Percentiles rank a stretch among this genome's conserved stretches.
Evolutionary conservation across 805 yeast species (phyloP).

Genomic region (Nematodospora valgi): DNA sequence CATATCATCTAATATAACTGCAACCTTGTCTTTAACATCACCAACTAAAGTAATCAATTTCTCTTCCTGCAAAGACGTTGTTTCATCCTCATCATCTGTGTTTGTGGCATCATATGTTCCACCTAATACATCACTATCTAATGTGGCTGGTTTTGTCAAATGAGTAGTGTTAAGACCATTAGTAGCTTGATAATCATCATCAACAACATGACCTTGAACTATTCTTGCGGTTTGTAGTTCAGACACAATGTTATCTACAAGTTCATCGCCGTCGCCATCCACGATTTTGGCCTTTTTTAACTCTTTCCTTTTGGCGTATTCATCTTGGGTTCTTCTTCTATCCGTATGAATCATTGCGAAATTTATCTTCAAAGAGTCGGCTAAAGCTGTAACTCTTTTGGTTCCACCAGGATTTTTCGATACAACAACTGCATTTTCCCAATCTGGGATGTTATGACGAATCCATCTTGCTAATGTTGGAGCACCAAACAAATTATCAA

Average conservation of each 20-base stretch:
- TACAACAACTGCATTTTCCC: slow-evolving; percentile 87
- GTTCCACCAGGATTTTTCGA: slow-evolving; percentile 99
- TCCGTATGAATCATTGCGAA: slow-evolving; percentile 99
- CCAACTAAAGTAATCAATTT: slow-evolving; percentile 95
- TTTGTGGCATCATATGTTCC: slow-evolving; percentile 72
- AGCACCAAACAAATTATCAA: slow-evolving; percentile 93
- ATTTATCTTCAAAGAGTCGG: slow-evolving; percentile 93
- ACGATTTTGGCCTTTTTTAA: slow-evolving; percentile 24
- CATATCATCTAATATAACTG: slow-evolving; percentile 94
- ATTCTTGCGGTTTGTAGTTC: slow-evolving; percentile 95
- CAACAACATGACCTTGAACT: slow-evolving; percentile 95
- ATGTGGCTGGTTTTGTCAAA: slow-evolving; percentile 11
- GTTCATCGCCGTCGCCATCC: slow-evolving; percentile 50
- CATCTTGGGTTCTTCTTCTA: slow-evolving; percentile 83
- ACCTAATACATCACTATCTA: slow-evolving; percentile 61
- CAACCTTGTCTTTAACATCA: slow-evolving; percentile 87
- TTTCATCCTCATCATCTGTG: slow-evolving; percentile 84
- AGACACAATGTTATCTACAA: slow-evolving; percentile 64
- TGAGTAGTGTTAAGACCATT: slow-evolving; percentile 2
- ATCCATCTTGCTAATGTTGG: slow-evolving; percentile 97
- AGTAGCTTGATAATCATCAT: slow-evolving; percentile 55
- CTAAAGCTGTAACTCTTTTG: slow-evolving; percentile 93
- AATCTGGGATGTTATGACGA: slow-evolving; percentile 81
- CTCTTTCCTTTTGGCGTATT: slow-evolving; percentile 44
- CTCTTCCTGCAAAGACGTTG: slow-evolving; percentile 57